Base-by-base conservation (phyloP, 2,329 filamentous ascomycete species). In the Fusarium sp. region DNA sequence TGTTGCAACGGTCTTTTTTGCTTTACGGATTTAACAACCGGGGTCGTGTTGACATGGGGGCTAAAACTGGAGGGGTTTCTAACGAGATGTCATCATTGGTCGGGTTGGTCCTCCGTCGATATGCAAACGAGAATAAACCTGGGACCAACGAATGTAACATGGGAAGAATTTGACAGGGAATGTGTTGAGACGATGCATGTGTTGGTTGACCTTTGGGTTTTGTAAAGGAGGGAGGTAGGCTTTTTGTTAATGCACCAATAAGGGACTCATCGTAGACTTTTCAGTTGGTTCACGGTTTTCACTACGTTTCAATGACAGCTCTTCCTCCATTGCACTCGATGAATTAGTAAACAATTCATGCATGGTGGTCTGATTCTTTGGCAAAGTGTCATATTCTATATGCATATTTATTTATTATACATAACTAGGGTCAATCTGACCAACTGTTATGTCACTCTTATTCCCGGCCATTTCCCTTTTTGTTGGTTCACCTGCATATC, bases 221-320 rank as follows among this genome's bases (percentile, higher is more conserved):
- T 53, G 22, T 7, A 27, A 17, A 45, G 22, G 27, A 63, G n/a
- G 58, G 27, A 62, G 46, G 41, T 20, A 46, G 20, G 33, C 10
- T 4, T n/a, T 13, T 11, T 36, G 31, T 64, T 71, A 39, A 50
- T 38, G 63, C 68, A 67, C 68, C 67, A 70, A 68, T 71, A 31
- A 29, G 13, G 25, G 5, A 33, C 14, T 9, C 20, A n/a, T 27
- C 2, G 14, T 17, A 22, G 39, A 17, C 22, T 14, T 27, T 9
- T 7, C 15, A 13, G 11, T 35, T 35, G 11, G 7, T 25, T 52
- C 18, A 38, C 15, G 17, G 18, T 17, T 27, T 10, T 38, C 13
- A 36, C 17, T 27, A 27, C 13, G 18, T 38, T 52, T 27, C 2
- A 9, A 13, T 5, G 7, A 25, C 3, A n/a, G 27, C 22, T 27